Conservation (phyloP, 257 asterid genomes). For the Ilex asprella region DNA sequence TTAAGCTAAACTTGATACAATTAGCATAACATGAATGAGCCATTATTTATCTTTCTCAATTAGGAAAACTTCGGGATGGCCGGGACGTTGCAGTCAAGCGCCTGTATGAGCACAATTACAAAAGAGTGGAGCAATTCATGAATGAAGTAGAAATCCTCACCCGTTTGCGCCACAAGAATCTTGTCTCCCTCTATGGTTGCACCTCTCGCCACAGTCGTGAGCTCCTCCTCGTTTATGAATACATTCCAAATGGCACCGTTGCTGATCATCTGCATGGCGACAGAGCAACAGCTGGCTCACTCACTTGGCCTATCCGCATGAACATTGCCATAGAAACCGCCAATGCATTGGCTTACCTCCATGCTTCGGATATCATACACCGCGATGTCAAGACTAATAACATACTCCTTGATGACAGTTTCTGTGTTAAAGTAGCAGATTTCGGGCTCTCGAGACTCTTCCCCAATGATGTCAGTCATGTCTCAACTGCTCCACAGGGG, state of each 20-base stretch:
- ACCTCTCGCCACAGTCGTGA: constrained; percentile 43
- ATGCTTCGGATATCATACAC: constrained; percentile 43
- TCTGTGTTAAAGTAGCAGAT: constrained; percentile 51
- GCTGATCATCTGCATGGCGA: constrained; percentile 56
- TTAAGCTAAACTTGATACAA: no score
- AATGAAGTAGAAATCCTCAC: constrained; percentile 47
- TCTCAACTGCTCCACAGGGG: constrained; percentile 60
- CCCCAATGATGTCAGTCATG: constrained; percentile 33
- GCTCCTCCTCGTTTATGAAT: constrained; percentile 53
- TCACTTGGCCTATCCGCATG: constrained; percentile 40
- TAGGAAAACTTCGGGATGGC: constrained; percentile 49
- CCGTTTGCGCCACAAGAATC: constrained; percentile 36
- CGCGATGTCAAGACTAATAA: constrained; percentile 53
- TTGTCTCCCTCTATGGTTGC: constrained; percentile 50
- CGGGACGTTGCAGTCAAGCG: constrained; percentile 63
- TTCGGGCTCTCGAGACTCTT: constrained; percentile 48
- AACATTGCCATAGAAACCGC: constrained; percentile 52
- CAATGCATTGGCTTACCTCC: constrained; percentile 46
- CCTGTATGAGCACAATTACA: constrained; percentile 38
- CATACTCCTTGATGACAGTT: constrained; percentile 42
- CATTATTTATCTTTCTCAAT: neutral
- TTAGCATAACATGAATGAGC: neutral
- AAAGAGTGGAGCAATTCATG: constrained; percentile 49
- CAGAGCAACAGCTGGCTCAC: constrained; percentile 10
- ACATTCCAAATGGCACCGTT: constrained; percentile 44